Conservation (phyloP, 2,329 filamentous ascomycete genomes). For the Fulvia fulva region DNA sequence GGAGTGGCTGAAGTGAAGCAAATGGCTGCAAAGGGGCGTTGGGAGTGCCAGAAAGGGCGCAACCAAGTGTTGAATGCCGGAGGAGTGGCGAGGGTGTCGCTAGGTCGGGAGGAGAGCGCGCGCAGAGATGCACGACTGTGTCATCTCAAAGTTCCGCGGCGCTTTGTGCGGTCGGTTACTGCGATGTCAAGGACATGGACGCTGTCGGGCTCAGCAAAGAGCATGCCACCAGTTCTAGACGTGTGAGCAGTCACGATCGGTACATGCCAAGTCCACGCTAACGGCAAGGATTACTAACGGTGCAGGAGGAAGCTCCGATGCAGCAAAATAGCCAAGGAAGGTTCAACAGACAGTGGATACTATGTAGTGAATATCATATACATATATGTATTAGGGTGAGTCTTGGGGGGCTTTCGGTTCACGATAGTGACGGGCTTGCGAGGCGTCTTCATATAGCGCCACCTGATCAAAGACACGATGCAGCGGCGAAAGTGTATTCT, state of each 20-base stretch:
- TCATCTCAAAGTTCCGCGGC: slow-evolving; percentile 5
- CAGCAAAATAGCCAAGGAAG: background rate
- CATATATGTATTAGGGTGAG: too few species aligned
- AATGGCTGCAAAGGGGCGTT: background rate
- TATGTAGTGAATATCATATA: too few species aligned
- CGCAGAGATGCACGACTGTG: slow-evolving; percentile 3
- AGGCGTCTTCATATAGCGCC: background rate
- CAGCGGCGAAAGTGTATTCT: background rate
- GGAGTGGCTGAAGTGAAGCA: slow-evolving; percentile 9
- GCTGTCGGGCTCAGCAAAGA: slow-evolving; percentile 1
- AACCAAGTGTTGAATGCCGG: background rate
- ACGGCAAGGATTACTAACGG: background rate
- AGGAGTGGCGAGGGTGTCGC: slow-evolving; percentile 7
- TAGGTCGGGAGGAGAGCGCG: slow-evolving; percentile 9
- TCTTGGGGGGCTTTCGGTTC: too few species aligned
- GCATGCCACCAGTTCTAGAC: background rate
- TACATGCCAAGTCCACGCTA: background rate
- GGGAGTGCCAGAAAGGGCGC: slow-evolving; percentile 1
- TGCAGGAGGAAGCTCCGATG: background rate
- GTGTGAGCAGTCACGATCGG: background rate
- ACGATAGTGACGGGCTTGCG: too few species aligned
- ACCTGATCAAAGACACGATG: background rate
- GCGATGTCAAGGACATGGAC: background rate
- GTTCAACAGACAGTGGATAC: background rate
- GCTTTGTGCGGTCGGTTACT: background rate